Conservation (phyloP, 345 rosid genomes). For the Acer negundo region DNA sequence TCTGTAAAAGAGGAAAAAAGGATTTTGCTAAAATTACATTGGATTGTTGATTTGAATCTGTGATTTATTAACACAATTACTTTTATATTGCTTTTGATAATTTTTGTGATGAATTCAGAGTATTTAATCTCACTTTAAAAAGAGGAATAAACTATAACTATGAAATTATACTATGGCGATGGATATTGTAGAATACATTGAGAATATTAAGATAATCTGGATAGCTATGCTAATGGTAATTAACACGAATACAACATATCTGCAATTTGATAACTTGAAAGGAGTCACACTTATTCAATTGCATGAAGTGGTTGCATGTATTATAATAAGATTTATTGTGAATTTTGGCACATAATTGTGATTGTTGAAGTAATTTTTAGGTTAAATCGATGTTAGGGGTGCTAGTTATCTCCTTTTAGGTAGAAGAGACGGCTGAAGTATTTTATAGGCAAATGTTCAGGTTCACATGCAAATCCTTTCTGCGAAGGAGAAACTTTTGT, state of each 20-base stretch:
- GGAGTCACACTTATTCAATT: background rate
- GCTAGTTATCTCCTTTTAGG: background rate
- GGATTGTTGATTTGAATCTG: background rate
- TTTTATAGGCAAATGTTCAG: background rate
- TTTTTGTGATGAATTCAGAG: background rate
- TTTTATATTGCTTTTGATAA: background rate
- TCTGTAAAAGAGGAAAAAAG: background rate
- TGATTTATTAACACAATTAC: background rate
- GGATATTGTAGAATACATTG: background rate
- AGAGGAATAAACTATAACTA: background rate
- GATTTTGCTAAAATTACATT: background rate
- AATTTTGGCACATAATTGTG: background rate
- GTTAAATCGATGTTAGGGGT: background rate
- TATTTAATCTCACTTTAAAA: background rate
- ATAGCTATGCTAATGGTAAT: background rate
- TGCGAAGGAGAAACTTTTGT: background rate
- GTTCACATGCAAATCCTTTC: conserved; percentile 3
- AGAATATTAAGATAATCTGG: background rate
- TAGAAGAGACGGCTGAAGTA: background rate
- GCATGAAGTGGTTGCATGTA: background rate
- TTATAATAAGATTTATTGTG: background rate
- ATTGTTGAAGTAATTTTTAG: conserved; percentile 8
- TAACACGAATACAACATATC: background rate
- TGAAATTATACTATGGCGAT: background rate
- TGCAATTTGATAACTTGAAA: background rate